Evolutionary conservation across 1,139 yeast species (phyloP), one percentile per base, ranked within the genome.

Genomic region (Taphrina deformans): DNA sequence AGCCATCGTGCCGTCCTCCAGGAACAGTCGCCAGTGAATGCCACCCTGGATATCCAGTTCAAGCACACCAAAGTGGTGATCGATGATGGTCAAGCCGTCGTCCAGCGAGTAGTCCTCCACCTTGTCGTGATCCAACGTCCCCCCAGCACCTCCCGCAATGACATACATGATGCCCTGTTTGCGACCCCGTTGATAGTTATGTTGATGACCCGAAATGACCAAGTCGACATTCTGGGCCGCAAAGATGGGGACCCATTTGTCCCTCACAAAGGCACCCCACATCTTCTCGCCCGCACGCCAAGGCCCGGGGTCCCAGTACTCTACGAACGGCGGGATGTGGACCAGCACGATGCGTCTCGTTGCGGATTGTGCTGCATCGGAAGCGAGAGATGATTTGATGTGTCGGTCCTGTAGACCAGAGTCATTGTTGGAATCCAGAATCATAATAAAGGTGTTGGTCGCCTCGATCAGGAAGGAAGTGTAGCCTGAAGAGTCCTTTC

Each of bases 201-300:
- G 63, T 31, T 59, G 63, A 23, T 59, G 63, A 7, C 63, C 63
- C 3, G 63, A 59, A 12, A 59, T 26, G 50, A 59, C 63, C 16
- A 59, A 41, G 31, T 59, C 63, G 21, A 59, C 63, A n/a, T 35
- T 26, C 14, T 50, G 40, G 23, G 16, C 18, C 31, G 48, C 40
- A 29, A 59, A 59, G 29, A 59, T 16, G 16, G 63, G 56, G 6
- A 35, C 63, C 33, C 46, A 59, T 2, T 41, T 41, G 24, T 31
- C 45, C 27, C 56, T 16, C 26, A 59, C 63, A 50, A 59, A 18
- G 4, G 55, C 12, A 14, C 63, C 63, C 63, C 63, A 59, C 16
- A n/a, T 26, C 14, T 29, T 21, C 16, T 59, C 63, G 5, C 63
- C 63, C 7, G 56, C 38, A 14, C 27, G 24, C 63, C 63, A 59